These are phyloP conservation scores for Monosporozyma servazzii DNA, from an alignment of 805 yeast genomes.

Conservation along the genomic window DNA sequence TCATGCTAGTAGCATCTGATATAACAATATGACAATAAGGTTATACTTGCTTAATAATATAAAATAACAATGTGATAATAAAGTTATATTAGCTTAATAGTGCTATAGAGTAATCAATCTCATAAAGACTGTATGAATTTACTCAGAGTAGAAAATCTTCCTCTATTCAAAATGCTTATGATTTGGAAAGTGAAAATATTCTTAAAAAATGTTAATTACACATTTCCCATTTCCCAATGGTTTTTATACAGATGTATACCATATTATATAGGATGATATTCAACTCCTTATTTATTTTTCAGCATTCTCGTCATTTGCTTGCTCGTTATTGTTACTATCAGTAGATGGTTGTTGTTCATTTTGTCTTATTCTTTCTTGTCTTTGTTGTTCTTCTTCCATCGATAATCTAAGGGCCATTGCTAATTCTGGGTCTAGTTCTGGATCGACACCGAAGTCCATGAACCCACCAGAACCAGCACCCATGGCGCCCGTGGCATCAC, in stretches of 20 bases:
- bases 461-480: conserved; percentile 53
- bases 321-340: neutral
- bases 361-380: conserved; percentile 69
- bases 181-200: no score
- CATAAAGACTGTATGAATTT: no score
- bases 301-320: conserved; percentile 1
- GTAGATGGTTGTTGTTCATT: conserved; percentile 14
- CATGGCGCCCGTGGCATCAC: conserved; percentile 42
- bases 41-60: no score
- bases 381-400: conserved; percentile 84
- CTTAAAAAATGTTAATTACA: no score
- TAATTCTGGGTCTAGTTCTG: conserved; percentile 91
- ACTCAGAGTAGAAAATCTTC: no score
- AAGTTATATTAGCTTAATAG: no score
- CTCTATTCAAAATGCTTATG: no score
- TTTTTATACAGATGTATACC: neutral
- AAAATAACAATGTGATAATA: no score
- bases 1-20: no score
- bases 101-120: no score
- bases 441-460: conserved; percentile 69
- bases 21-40: no score
- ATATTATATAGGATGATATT: neutral
- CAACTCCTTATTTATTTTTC: neutral
- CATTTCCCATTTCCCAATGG: no score
- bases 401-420: conserved; percentile 93